Percentiles rank a stretch among this genome's conserved stretches.
phyloP scores from a whole-genome alignment of 345 rosid species.

The Cardamine occulta region DNA sequence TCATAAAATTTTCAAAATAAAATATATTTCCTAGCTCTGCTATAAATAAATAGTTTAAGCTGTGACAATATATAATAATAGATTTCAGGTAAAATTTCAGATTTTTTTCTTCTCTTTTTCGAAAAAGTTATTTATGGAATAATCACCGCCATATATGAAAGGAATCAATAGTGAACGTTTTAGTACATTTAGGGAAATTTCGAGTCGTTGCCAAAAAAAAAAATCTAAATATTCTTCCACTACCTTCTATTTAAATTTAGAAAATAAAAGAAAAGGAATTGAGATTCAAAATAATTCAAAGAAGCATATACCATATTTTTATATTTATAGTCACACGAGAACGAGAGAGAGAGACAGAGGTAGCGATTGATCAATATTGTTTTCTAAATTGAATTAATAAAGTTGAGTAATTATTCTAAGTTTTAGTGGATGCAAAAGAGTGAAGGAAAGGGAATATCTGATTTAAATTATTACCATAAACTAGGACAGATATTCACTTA shows the following conservation, averaged over 20 bases:
- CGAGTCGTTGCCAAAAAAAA: conserved; percentile 20
- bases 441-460: conserved; percentile 39
- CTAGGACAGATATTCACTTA: conserved; percentile 36
- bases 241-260: conserved; percentile 8
- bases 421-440: conserved; percentile 42
- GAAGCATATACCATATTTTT: conserved; percentile 41
- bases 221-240: conserved; percentile 26
- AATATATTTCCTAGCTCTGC: background rate
- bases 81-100: background rate
- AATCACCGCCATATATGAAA: conserved; percentile 7
- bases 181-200: conserved; percentile 19
- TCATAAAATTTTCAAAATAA: background rate
- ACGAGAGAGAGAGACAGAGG: background rate
- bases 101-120: background rate
- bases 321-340: conserved; percentile 27
- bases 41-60: conserved; percentile 1
- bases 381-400: conserved; percentile 17
- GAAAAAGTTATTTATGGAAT: conserved; percentile 9
- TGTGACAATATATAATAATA: background rate
- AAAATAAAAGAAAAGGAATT: background rate
- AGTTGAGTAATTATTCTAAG: conserved; percentile 33
- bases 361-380: conserved; percentile 21
- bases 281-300: conserved; percentile 31
- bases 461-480: conserved; percentile 27
- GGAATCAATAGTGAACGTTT: conserved; percentile 15